Conservation (phyloP, 2,329 filamentous ascomycete species). For the Colletotrichum truncatum region DNA sequence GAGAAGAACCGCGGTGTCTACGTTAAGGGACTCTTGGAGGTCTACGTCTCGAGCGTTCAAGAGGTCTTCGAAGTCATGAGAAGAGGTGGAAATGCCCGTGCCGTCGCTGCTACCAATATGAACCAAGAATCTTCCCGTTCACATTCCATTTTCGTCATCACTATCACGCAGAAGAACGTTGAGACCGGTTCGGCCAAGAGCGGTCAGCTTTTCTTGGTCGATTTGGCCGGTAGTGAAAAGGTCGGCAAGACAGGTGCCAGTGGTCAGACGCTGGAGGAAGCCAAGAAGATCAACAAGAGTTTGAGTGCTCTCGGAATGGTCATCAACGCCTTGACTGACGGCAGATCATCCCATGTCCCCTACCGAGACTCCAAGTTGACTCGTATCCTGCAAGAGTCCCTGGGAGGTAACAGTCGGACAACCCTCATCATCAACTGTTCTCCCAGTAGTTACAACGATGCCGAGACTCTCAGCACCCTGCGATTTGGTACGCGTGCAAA, state of each 20-base stretch:
- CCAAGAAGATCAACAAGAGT: constrained; percentile 99
- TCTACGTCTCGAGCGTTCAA: constrained; percentile 94
- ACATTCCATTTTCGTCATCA: constrained; percentile 98
- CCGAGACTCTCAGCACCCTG: constrained; percentile 90
- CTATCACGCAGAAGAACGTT: constrained; percentile 96
- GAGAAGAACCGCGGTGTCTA: constrained; percentile 97
- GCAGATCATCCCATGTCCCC: constrained; percentile 94
- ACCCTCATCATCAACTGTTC: constrained; percentile 99
- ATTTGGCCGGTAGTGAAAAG: constrained; percentile 98
- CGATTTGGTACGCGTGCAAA: constrained; percentile 97
- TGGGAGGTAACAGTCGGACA: constrained; percentile 98
- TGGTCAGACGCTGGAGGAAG: constrained; percentile 96
- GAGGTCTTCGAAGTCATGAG: constrained; percentile 98
- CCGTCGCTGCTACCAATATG: constrained; percentile 98
- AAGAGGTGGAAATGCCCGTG: constrained; percentile 86
- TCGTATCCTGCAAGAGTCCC: constrained; percentile 93
- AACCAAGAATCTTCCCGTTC: constrained; percentile 98
- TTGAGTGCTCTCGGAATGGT: constrained; percentile 98
- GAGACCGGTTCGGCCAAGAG: constrained; percentile 97
- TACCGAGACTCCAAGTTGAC: constrained; percentile 99
- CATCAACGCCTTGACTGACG: constrained; percentile 96
- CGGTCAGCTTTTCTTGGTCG: constrained; percentile 95
- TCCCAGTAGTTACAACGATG: constrained; percentile 98
- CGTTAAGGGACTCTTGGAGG: constrained; percentile 92
- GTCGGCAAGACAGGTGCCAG: constrained; percentile 98